These are phyloP conservation scores for Verticillium tricorpus DNA, from an alignment of 2,329 filamentous ascomycete genomes.

Conservation along the genomic window DNA sequence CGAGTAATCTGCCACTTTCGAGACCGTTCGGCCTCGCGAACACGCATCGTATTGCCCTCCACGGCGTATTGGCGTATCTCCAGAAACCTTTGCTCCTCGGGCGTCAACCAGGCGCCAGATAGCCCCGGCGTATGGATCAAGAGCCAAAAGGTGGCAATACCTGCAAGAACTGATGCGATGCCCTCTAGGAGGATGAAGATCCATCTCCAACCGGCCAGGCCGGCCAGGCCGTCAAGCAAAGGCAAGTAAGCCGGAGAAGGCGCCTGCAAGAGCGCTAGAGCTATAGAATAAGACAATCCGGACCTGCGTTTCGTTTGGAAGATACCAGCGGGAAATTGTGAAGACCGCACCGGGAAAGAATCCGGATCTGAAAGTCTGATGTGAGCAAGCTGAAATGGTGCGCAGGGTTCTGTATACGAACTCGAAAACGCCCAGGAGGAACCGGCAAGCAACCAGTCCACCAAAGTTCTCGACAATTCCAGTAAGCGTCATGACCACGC, in stretches of 20 bases:
- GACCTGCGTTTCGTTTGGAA: slow-evolving; percentile 21
- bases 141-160: slow-evolving; percentile 31
- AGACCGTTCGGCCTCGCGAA: slow-evolving; percentile 3
- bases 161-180: slow-evolving; percentile 30
- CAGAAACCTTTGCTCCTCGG: slow-evolving; percentile 30
- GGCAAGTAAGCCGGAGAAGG: slow-evolving; percentile 40
- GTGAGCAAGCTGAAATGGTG: not conserved
- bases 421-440: slow-evolving; percentile 2
- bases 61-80: slow-evolving; percentile 25
- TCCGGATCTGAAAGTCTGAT: slow-evolving; percentile 13
- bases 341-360: slow-evolving; percentile 25
- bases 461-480: slow-evolving; percentile 16
- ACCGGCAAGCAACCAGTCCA: slow-evolving; percentile 17
- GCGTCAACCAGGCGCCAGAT: slow-evolving; percentile 25
- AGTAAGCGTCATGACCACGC: slow-evolving; percentile 28
- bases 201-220: slow-evolving; percentile 43
- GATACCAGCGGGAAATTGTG: slow-evolving; percentile 24
- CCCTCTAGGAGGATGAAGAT: slow-evolving; percentile 53
- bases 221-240: slow-evolving; percentile 38
- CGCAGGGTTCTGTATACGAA: too few relatives aligned
- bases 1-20: slow-evolving; percentile 19
- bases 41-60: slow-evolving; percentile 12
- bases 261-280: slow-evolving; percentile 30
- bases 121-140: slow-evolving; percentile 35
- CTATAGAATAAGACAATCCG: slow-evolving; percentile 30